Base-by-base conservation (phyloP, 306 rosid species). In the Geum urbanum region DNA sequence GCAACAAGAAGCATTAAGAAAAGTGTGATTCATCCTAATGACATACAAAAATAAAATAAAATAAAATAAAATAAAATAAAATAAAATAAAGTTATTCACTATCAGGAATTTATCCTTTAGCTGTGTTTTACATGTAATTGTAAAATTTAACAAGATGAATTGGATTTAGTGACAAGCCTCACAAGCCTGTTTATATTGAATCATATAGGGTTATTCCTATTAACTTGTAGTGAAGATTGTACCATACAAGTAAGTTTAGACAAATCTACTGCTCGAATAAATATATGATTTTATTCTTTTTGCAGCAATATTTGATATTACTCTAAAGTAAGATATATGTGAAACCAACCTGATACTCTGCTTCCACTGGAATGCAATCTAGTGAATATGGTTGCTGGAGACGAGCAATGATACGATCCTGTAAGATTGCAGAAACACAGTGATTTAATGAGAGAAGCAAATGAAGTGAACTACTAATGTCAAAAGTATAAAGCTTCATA, bases 331-430 rank as follows among this genome's bases (percentile, higher is more conserved):
- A n/a, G 39, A 45, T 18, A 54, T 44, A 10, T 19, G 39, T 5
- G 44, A 22, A 54, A 66, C 83, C 37, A 73, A 94, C 99, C 97
- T 91, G 99, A 89, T 81, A 91, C 74, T 94, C 97, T 74, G 99
- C 97, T 76, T 91, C 99, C n/a, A 94, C 96, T 14, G 96, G 99
- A 79, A 94, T 91, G 87, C 99, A 94, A 76, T 94, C 95, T 10
- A 94, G 91, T 58, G 97, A 91, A 82, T 94, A 94, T 14, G 99
- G 99, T 71, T 94, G 99, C 82, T 91, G 99, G 70, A 94, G 86
- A 66, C 97, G 97, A 77, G 97, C 92, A 70, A 94, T 87, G 43
- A 94, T 91, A 62, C 99, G 97, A 73, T 94, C 97, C 97, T 94
- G 88, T 69, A 74, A 82, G 72, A 46, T 32, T 67, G 11, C 63